Evolutionary conservation across 345 rosid species (phyloP).

Genomic region (Limnanthes douglasii): DNA sequence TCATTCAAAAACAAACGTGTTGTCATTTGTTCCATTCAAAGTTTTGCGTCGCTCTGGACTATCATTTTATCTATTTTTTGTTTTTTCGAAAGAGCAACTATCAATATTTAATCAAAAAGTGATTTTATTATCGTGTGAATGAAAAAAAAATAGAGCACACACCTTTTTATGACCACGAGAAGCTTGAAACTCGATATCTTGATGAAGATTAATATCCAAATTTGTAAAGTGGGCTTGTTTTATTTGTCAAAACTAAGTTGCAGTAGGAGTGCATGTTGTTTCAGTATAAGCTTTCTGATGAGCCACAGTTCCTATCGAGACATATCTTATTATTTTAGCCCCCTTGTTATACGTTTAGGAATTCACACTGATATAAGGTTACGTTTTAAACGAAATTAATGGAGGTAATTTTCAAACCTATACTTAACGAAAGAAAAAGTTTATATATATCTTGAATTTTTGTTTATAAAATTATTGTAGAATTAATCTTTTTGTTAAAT

Average conservation of each 20-base stretch:
- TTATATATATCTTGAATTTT: no score
- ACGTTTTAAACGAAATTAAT: no score
- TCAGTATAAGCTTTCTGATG: slow-evolving; percentile 33
- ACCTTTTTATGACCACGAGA: slow-evolving; percentile 42
- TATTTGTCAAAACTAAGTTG: slow-evolving; percentile 37
- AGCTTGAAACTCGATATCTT: slow-evolving; percentile 31
- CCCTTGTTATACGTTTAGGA: slow-evolving; percentile 32
- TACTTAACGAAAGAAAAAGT: no score
- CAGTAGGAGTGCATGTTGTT: slow-evolving; percentile 34
- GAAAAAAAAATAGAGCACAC: no score
- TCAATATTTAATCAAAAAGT: no score
- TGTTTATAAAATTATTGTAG: no score
- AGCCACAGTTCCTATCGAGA: slow-evolving; percentile 26
- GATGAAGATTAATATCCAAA: slow-evolving; percentile 17
- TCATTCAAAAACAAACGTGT: slow-evolving; percentile 31
- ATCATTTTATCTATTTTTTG: slow-evolving; percentile 31
- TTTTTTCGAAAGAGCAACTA: slow-evolving; percentile 47
- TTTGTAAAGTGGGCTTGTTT: slow-evolving; percentile 27
- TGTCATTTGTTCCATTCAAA: slow-evolving; percentile 23
- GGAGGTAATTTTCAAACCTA: no score
- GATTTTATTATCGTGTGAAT: no score
- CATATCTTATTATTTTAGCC: slow-evolving; percentile 23
- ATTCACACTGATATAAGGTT: slow-evolving; percentile 36
- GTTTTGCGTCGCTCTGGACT: slow-evolving; percentile 37
- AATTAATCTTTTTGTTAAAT: no score